Evolutionary conservation across 805 yeast species (phyloP).

Genomic region (Candida xiaguanensis): DNA sequence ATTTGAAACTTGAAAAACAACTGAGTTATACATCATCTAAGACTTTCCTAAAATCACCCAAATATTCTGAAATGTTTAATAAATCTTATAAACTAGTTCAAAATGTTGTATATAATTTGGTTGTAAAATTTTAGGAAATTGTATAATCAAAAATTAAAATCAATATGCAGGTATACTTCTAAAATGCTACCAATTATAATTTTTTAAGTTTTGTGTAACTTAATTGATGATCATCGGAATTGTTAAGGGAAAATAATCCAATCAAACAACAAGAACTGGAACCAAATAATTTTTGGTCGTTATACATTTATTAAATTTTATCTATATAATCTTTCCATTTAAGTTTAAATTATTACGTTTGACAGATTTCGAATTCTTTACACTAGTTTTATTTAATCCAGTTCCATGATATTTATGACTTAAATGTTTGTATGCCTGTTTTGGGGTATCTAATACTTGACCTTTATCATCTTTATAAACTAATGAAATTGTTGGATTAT

Average conservation of each 20-base stretch:
- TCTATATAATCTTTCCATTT: constrained; percentile 1
- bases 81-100: no score
- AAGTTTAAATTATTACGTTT: constrained; percentile 1
- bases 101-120: neutral
- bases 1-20: neutral
- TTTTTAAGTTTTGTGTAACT: neutral
- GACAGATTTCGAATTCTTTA: constrained; percentile 1
- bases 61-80: neutral
- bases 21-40: neutral
- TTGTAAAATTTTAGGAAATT: neutral
- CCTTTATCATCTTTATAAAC: constrained; percentile 67
- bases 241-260: neutral
- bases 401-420: constrained; percentile 78
- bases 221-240: neutral
- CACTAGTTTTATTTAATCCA: constrained; percentile 7
- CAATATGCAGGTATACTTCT: neutral
- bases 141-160: neutral
- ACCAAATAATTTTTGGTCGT: neutral
- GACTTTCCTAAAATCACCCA: neutral
- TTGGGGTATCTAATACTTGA: constrained; percentile 45
- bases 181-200: neutral
- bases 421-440: constrained; percentile 72
- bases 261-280: neutral
- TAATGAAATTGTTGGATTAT: constrained; percentile 49
- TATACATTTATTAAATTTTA: constrained; percentile 1